Conservation (phyloP, 768 basidiomycete species). For the Tricholoma bakamatsutake region DNA sequence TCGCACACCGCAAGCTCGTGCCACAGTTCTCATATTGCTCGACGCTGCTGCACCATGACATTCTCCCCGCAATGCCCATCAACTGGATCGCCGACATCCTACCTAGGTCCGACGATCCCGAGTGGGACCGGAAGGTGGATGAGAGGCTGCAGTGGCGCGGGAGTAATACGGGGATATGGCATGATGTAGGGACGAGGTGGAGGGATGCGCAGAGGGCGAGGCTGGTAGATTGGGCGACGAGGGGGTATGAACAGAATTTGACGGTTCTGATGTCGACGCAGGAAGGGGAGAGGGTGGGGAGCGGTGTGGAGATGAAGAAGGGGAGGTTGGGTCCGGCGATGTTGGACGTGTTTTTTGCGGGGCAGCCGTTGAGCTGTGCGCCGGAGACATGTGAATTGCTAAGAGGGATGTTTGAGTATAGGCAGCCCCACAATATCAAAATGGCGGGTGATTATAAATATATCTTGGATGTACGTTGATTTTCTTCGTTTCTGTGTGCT, state of each 20-base stretch:
- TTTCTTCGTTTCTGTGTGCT: background rate
- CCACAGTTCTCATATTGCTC: conserved; percentile 48
- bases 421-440: conserved; percentile 29
- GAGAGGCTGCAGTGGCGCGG: conserved; percentile 66
- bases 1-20: conserved; percentile 32
- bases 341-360: conserved; percentile 51
- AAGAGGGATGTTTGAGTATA: conserved; percentile 40
- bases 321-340: conserved; percentile 37
- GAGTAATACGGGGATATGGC: conserved; percentile 61
- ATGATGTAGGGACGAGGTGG: conserved; percentile 36
- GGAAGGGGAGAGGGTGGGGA: conserved; percentile 26
- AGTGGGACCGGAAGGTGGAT: conserved; percentile 55
- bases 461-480: conserved; percentile 45
- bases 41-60: conserved; percentile 46
- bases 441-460: conserved; percentile 54
- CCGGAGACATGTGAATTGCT: conserved; percentile 36
- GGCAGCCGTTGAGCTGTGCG: conserved; percentile 35
- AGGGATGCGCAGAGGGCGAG: conserved; percentile 36
- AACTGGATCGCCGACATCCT: conserved; percentile 36
- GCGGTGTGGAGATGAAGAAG: conserved; percentile 21
- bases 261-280: conserved; percentile 27
- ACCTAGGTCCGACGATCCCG: conserved; percentile 37
- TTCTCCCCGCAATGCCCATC: conserved; percentile 39
- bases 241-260: conserved; percentile 20
- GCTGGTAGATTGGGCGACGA: conserved; percentile 32